Evolutionary conservation across 2,329 filamentous ascomycete genomes (phyloP), one percentile per base, ranked within the genome.

Genomic region (Ophiognomonia clavigignenti-juglandacearum): DNA sequence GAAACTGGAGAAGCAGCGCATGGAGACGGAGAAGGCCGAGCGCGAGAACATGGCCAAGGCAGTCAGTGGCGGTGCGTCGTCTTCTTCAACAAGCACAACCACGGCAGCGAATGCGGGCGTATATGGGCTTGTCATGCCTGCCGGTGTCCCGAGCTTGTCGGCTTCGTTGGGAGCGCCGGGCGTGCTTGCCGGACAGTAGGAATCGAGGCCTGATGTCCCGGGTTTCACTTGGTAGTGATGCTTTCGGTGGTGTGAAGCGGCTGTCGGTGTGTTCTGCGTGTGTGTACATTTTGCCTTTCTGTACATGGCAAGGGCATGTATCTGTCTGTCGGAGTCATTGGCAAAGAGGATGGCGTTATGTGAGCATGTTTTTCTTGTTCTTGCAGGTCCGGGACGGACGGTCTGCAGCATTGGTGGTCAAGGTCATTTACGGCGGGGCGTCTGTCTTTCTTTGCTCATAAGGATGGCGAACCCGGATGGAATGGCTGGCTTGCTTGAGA

Each of bases 1-100:
- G 32, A 96, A 96, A 64, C 85, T 87, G 31, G 86, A 92, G 61
- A 87, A 88, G 58, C 85, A 86, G 52, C 80, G 85, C 60, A 82
- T 88, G 66, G 88, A 95, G 59, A 78, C 80, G 37, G 88, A 95
- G 64, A 93, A 93, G 69, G 74, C 83, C 6, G 85, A 90, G 54
- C 76, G 86, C 35, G 86, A 91, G 64, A 68, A 59, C 47, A 53
- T 71, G 54, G 70, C 67, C 4, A 64, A 67, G 55, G 45, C 47
- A 14, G 39, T 48, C 42, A 67, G 67, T 46, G 59, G 27, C 27
- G 22, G 23, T 14, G 29, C 18, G 19, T 13, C 34, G 58, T n/a
- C n/a, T n/a, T n/a, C n/a, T n/a, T n/a, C n/a, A n/a, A n/a, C n/a
- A n/a, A n/a, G n/a, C n/a, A 63, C 46, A 71, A 70, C 40, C 58